These are phyloP conservation scores for Petunia secreta DNA, from an alignment of 257 asterid species.

Conservation along the genomic window DNA sequence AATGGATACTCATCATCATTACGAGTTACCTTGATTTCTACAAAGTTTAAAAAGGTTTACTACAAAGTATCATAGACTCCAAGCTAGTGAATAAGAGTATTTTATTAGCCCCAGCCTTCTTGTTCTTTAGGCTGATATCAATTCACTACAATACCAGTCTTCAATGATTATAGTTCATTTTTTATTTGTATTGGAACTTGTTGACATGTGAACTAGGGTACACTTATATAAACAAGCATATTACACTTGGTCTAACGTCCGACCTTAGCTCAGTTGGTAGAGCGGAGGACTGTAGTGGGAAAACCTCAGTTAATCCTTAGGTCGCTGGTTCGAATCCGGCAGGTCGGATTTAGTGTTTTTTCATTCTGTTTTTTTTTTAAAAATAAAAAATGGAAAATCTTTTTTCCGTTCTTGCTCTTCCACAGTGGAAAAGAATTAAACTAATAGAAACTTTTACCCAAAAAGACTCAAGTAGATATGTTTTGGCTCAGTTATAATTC, in stretches of 20 bases:
- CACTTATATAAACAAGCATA: background rate
- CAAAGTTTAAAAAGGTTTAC: background rate
- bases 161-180: background rate
- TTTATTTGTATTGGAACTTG: conserved; percentile 2
- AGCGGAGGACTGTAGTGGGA: conserved; percentile 28
- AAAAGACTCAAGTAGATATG: too few species aligned
- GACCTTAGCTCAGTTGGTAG: conserved; percentile 28
- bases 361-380: background rate
- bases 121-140: conserved; percentile 1
- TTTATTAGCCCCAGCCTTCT: conserved; percentile 1
- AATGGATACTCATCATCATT: conserved; percentile 25
- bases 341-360: background rate
- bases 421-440: background rate
- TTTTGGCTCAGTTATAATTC: too few species aligned
- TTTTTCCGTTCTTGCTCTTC: background rate
- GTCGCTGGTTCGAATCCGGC: conserved; percentile 28
- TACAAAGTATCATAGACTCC: background rate
- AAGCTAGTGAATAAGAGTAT: background rate
- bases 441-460: too few species aligned
- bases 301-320: conserved; percentile 10
- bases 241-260: rapidly evolving
- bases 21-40: conserved; percentile 20
- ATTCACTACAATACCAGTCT: background rate
- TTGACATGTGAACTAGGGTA: background rate
- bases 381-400: too few species aligned